Conservation (phyloP, 2,329 filamentous ascomycete genomes). For the Aspergillus sp. region DNA sequence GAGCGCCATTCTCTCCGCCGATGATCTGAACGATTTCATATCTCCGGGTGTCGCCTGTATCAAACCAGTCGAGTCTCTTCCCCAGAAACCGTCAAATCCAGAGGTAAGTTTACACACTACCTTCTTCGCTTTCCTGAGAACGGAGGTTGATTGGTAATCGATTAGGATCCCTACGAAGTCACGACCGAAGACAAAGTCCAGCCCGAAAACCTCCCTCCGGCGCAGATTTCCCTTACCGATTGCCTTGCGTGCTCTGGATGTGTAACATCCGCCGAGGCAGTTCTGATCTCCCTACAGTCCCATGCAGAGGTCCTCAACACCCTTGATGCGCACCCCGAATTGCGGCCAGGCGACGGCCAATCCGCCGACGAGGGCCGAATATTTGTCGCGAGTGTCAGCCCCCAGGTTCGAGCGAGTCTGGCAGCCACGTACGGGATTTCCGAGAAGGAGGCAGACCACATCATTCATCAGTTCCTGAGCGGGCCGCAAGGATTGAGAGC, state of each 20-base stretch:
- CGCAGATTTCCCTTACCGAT: slow-evolving; percentile 94
- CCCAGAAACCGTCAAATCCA: slow-evolving; percentile 58
- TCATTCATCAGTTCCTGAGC: slow-evolving; percentile 80
- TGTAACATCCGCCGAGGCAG: slow-evolving; percentile 94
- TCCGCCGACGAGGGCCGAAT: slow-evolving; percentile 63
- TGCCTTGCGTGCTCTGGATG: slow-evolving; percentile 97
- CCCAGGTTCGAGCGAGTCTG: slow-evolving; percentile 85
- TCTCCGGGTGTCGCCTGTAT: slow-evolving; percentile 97
- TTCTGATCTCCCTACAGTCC: slow-evolving; percentile 93
- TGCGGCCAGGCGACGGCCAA: slow-evolving; percentile 37
- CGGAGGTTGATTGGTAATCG: slow-evolving; percentile 27
- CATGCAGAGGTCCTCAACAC: slow-evolving; percentile 87
- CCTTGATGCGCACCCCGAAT: slow-evolving; percentile 66
- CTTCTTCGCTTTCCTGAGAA: slow-evolving; percentile 7
- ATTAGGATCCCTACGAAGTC: slow-evolving; percentile 74
- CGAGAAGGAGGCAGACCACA: slow-evolving; percentile 73
- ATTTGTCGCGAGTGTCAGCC: slow-evolving; percentile 90
- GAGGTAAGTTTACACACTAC: slow-evolving; percentile 43
- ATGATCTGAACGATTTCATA: slow-evolving; percentile 99
- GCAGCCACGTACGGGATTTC: slow-evolving; percentile 80
- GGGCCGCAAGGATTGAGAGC: slow-evolving; percentile 70
- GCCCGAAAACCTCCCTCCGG: slow-evolving; percentile 65
- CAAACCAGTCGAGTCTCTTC: slow-evolving; percentile 93
- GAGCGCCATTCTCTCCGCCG: slow-evolving; percentile 95
- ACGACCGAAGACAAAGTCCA: slow-evolving; percentile 83